Evolutionary conservation across 2,329 filamentous ascomycete species (phyloP).

Genomic region (Penicillium sp.): DNA sequence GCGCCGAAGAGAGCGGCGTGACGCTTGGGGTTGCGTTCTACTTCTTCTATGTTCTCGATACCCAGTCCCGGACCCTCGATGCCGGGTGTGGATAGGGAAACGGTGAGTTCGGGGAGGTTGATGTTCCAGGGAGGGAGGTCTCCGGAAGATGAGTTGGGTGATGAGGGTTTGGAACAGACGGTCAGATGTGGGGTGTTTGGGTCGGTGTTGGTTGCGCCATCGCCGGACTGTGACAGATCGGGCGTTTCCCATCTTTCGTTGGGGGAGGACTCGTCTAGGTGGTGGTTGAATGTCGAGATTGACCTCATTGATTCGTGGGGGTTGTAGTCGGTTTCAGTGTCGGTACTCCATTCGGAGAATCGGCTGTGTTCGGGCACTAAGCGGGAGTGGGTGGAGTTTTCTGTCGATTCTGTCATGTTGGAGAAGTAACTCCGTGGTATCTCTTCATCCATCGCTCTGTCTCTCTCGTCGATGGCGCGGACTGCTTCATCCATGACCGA

Average conservation of each 20-base stretch:
- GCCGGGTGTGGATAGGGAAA: conserved; percentile 28
- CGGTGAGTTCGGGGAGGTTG: conserved; percentile 27
- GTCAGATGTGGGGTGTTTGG: conserved; percentile 41
- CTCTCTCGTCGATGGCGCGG: conserved; percentile 35
- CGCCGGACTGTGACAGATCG: conserved; percentile 24
- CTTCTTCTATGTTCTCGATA: conserved; percentile 34
- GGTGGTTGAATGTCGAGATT: conserved; percentile 33
- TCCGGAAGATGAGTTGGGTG: conserved; percentile 28
- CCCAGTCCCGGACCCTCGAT: conserved; percentile 33
- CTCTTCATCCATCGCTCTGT: conserved; percentile 34
- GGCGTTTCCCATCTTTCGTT: conserved; percentile 23
- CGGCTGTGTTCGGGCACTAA: conserved; percentile 33
- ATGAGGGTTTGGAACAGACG: conserved; percentile 31
- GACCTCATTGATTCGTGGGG: conserved; percentile 41
- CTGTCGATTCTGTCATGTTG: conserved; percentile 33
- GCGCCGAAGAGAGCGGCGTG: conserved; percentile 38
- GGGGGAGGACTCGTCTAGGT: conserved; percentile 20
- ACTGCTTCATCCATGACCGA: conserved; percentile 46
- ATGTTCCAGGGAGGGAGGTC: conserved; percentile 28
- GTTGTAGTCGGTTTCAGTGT: conserved; percentile 33
- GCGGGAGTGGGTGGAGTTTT: conserved; percentile 33
- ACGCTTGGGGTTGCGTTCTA: conserved; percentile 39
- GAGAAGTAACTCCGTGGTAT: conserved; percentile 45
- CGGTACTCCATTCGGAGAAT: conserved; percentile 44
- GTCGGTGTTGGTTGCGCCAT: conserved; percentile 29